Conservation (phyloP, 352 stramenopile species). For the Blastocystis sp. region DNA sequence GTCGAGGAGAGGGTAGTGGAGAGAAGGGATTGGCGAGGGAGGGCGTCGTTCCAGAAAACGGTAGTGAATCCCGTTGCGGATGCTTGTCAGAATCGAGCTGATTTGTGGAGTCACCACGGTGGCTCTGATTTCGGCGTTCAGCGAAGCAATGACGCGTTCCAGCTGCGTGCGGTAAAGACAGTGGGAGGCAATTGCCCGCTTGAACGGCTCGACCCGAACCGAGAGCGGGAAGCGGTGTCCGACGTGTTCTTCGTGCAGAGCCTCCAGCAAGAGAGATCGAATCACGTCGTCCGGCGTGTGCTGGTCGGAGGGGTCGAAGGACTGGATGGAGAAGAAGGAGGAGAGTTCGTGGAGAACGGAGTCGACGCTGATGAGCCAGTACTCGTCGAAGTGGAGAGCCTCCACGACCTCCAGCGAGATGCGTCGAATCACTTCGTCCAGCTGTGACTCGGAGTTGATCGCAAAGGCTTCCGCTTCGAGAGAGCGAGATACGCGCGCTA, state of each 20-base stretch:
- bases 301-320: not conserved
- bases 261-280: not conserved
- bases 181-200: not conserved
- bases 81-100: not conserved
- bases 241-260: constrained; percentile 22
- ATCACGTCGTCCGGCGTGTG: not conserved
- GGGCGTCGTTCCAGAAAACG: constrained; percentile 24
- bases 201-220: constrained; percentile 16
- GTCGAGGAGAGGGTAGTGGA: constrained; percentile 44
- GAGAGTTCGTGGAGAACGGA: constrained; percentile 12
- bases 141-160: not conserved
- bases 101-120: not conserved
- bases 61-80: constrained; percentile 38
- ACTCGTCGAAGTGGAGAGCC: constrained; percentile 62
- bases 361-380: constrained; percentile 55
- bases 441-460: constrained; percentile 1
- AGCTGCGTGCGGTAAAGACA: not conserved
- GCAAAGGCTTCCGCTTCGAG: constrained; percentile 24
- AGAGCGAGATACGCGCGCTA: constrained; percentile 17
- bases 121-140: not conserved
- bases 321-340: constrained; percentile 31
- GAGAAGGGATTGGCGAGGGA: not conserved
- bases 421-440: not conserved
- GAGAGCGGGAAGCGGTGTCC: constrained; percentile 45
- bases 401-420: not conserved